These are phyloP conservation scores for Leishmania aethiopica DNA, from an alignment of 208 protist genomes.

Conservation along the genomic window DNA sequence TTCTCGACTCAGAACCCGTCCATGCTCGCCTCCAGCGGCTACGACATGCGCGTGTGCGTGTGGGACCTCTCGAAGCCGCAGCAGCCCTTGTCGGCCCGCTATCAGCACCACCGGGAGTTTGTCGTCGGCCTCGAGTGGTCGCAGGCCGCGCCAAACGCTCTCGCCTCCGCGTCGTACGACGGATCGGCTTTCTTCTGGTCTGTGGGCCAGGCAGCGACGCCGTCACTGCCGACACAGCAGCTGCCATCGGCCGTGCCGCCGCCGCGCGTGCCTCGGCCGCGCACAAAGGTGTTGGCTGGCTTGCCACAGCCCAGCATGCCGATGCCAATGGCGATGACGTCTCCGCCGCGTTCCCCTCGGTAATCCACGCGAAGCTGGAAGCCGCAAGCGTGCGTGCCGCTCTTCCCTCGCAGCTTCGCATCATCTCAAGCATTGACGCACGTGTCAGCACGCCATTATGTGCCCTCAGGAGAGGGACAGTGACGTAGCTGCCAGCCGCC, in stretches of 20 bases:
- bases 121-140: conserved; percentile 91
- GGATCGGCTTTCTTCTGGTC: conserved; percentile 68
- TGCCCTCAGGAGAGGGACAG: neutral
- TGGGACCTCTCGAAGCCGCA: conserved; percentile 87
- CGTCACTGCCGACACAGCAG: conserved; percentile 44
- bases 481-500: neutral
- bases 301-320: conserved; percentile 54
- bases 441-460: neutral
- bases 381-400: too few relatives aligned
- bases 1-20: conserved; percentile 78
- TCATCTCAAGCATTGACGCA: too few relatives aligned
- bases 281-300: conserved; percentile 67
- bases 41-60: conserved; percentile 90
- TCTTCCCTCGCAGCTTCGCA: neutral
- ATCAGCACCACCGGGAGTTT: conserved; percentile 91
- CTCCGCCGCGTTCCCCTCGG: conserved; percentile 40
- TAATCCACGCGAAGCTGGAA: neutral
- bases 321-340: conserved; percentile 38
- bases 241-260: conserved; percentile 78
- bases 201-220: conserved; percentile 61
- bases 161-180: conserved; percentile 80
- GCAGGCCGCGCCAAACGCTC: conserved; percentile 49
- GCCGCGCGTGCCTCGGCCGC: conserved; percentile 59
- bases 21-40: conserved; percentile 77
- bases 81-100: conserved; percentile 77